A percentile compares a stretch with the other conserved stretches of the same genome.
Conservation (phyloP, 495 filamentous ascomycete genomes). For the Xylaria intraflava region DNA sequence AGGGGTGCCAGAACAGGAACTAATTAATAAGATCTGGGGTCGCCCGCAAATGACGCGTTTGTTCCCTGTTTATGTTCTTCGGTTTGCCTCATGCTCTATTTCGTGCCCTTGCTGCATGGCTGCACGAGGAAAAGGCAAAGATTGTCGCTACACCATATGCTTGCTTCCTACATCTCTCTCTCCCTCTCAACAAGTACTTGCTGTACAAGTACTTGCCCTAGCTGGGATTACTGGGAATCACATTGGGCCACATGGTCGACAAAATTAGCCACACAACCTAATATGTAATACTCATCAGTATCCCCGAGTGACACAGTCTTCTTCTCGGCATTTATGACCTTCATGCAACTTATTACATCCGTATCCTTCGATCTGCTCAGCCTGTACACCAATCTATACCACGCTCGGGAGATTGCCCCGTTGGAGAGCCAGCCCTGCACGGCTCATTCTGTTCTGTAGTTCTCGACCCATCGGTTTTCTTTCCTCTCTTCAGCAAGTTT, state of each 20-base stretch:
- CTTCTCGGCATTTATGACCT: constrained; percentile 13
- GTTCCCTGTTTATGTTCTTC: constrained; percentile 19
- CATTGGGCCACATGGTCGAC: constrained; percentile 32
- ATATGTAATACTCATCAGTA: constrained; percentile 20
- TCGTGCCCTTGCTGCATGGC: constrained; percentile 30
- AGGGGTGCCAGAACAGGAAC: background rate
- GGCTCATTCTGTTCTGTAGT: background rate
- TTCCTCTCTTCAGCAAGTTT: background rate
- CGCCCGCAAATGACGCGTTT: constrained; percentile 9
- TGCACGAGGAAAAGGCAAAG: constrained; percentile 29
- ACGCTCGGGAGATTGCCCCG: background rate
- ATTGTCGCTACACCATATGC: constrained; percentile 31
- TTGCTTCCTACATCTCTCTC: constrained; percentile 19
- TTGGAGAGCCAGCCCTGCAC: background rate
- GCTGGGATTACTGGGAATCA: constrained; percentile 29
- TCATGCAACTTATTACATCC: constrained; percentile 3
- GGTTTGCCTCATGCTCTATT: constrained; percentile 27
- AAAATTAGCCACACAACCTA: constrained; percentile 33
- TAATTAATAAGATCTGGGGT: constrained; percentile 3
- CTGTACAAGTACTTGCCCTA: constrained; percentile 23
- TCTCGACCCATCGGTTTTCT: background rate
- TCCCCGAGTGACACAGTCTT: constrained; percentile 23
- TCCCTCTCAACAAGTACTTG: constrained; percentile 10
- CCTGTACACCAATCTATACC: constrained; percentile 1
- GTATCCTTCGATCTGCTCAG: constrained; percentile 1